A percentile compares a stretch with the other conserved stretches of the same genome.
Evolutionary conservation across 1,139 yeast species (phyloP).

Genomic region (Kodamaea ohmeri): DNA sequence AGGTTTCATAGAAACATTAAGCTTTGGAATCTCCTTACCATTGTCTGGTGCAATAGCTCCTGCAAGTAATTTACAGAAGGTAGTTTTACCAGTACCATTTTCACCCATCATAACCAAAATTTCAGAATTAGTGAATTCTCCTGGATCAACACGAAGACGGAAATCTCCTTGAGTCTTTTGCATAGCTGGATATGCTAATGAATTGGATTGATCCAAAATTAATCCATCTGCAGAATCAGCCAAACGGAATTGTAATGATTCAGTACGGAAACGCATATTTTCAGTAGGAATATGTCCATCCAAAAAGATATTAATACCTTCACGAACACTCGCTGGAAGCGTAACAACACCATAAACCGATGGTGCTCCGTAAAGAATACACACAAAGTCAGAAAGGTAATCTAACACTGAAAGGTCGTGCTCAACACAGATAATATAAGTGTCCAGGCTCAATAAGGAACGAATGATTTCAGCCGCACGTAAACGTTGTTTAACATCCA

Average conservation of each 20-base stretch:
- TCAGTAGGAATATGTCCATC: slow-evolving; percentile 98
- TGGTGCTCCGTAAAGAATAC: slow-evolving; percentile 96
- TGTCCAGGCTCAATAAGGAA: slow-evolving; percentile 69
- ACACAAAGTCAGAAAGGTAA: slow-evolving; percentile 91
- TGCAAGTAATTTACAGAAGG: slow-evolving; percentile 91
- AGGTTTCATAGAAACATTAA: slow-evolving; percentile 95
- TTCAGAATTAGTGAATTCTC: slow-evolving; percentile 94
- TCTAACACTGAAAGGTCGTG: slow-evolving; percentile 97
- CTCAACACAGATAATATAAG: slow-evolving; percentile 92
- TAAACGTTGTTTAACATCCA: slow-evolving; percentile 97
- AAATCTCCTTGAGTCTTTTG: slow-evolving; percentile 93
- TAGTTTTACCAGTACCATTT: slow-evolving; percentile 98
- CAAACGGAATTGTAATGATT: slow-evolving; percentile 88
- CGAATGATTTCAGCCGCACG: slow-evolving; percentile 95
- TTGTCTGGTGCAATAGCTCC: slow-evolving; percentile 88
- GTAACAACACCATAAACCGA: slow-evolving; percentile 98
- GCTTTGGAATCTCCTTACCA: slow-evolving; percentile 72
- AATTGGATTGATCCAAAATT: slow-evolving; percentile 73
- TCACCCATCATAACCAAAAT: slow-evolving; percentile 99
- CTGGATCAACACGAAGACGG: slow-evolving; percentile 73
- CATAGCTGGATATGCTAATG: slow-evolving; percentile 78
- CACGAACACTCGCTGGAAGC: slow-evolving; percentile 92
- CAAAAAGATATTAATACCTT: slow-evolving; percentile 95
- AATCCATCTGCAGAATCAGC: slow-evolving; percentile 87
- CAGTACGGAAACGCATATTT: slow-evolving; percentile 94